Evolutionary conservation across 2,329 filamentous ascomycete species (phyloP).

Genomic region (Penicillium sp.): DNA sequence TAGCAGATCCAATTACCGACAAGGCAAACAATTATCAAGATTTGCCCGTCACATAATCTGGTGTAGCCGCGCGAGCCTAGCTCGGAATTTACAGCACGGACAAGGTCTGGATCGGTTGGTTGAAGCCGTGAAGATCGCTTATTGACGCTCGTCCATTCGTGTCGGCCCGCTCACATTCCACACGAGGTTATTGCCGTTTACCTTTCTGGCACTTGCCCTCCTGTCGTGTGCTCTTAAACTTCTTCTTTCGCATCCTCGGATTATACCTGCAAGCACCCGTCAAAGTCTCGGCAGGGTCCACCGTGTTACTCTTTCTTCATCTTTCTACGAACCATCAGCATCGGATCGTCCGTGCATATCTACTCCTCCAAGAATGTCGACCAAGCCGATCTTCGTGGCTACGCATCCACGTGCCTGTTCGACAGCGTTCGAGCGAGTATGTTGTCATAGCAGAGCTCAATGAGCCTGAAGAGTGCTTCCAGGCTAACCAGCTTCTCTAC

Average conservation of each 20-base stretch:
- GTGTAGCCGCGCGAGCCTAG: slow-evolving; percentile 3
- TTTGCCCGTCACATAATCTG: background rate
- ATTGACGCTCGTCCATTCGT: slow-evolving; percentile 7
- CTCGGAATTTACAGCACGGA: slow-evolving; percentile 1
- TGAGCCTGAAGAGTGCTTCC: background rate
- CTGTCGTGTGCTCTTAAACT: background rate
- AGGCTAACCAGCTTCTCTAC: slow-evolving; percentile 15
- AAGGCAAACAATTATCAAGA: background rate
- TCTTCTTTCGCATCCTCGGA: slow-evolving; percentile 1
- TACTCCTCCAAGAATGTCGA: slow-evolving; percentile 59
- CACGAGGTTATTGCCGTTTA: slow-evolving; percentile 26
- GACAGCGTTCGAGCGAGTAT: slow-evolving; percentile 92
- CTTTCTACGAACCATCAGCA: background rate
- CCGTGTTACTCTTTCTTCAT: background rate
- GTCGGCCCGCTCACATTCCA: slow-evolving; percentile 6
- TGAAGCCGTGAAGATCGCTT: background rate
- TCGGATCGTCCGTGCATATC: slow-evolving; percentile 2
- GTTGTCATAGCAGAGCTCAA: slow-evolving; percentile 26
- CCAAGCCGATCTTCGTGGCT: slow-evolving; percentile 84
- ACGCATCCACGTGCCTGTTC: slow-evolving; percentile 95
- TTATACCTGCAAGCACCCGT: slow-evolving; percentile 9
- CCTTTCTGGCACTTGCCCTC: slow-evolving; percentile 5
- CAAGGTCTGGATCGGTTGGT: slow-evolving; percentile 10
- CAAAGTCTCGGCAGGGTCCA: background rate
- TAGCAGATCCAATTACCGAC: slow-evolving; percentile 11